Conservation (phyloP, 345 rosid genomes). For the Hypericum perforatum region DNA sequence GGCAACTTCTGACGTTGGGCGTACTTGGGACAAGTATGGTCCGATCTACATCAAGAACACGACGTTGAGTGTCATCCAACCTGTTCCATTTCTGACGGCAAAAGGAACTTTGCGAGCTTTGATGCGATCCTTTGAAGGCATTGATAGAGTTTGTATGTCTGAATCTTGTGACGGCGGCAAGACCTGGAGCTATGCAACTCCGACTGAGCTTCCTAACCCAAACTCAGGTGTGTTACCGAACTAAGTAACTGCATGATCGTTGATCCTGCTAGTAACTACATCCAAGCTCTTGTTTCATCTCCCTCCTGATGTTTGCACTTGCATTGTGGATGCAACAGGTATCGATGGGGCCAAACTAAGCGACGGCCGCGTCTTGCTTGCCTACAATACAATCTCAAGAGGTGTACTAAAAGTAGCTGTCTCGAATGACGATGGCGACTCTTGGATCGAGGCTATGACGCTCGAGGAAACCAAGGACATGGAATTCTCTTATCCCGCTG, state of each 20-base stretch:
- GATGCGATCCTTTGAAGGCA: conserved; percentile 50
- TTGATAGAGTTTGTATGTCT: conserved; percentile 61
- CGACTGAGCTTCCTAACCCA: conserved; percentile 74
- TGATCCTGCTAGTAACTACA: too few species aligned
- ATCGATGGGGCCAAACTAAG: conserved; percentile 75
- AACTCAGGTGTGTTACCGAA: conserved; percentile 53
- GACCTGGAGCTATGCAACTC: conserved; percentile 62
- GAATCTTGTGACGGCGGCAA: conserved; percentile 65
- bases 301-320: neutral
- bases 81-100: conserved; percentile 64
- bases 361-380: conserved; percentile 63
- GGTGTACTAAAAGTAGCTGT: conserved; percentile 69
- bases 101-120: conserved; percentile 53
- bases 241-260: neutral
- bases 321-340: conserved; percentile 25
- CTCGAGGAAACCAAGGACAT: conserved; percentile 52
- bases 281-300: neutral
- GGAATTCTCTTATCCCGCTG: conserved; percentile 92
- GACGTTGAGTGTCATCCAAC: conserved; percentile 87
- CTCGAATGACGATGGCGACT: conserved; percentile 66
- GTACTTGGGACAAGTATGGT: conserved; percentile 74
- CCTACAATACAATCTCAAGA: conserved; percentile 73
- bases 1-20: conserved; percentile 67
- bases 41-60: conserved; percentile 58
- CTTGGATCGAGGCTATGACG: conserved; percentile 61